Evolutionary conservation across 2,329 filamentous ascomycete species (phyloP).

Genomic region (Hypomyces perniciosus): DNA sequence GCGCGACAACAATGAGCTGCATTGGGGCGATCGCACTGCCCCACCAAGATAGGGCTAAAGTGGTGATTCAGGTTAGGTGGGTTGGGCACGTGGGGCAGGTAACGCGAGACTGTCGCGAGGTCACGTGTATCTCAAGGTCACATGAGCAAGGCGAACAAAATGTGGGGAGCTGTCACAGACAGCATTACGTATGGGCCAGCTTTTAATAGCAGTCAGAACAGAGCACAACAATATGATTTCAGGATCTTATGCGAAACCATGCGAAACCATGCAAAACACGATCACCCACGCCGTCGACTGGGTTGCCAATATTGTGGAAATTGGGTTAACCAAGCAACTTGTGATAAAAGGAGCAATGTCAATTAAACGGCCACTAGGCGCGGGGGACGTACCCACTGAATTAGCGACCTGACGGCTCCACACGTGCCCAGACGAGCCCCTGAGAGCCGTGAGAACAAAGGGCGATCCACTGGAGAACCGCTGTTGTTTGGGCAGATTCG

Average conservation of each 20-base stretch:
- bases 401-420: slow-evolving; percentile 1
- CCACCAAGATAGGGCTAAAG: not conserved
- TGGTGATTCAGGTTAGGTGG: not conserved
- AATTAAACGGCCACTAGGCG: slow-evolving; percentile 2
- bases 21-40: not conserved
- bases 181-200: not conserved
- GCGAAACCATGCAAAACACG: slow-evolving; percentile 7
- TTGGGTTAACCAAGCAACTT: slow-evolving; percentile 1
- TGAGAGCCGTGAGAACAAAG: not conserved
- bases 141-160: not conserved
- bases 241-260: slow-evolving; percentile 7
- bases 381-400: not conserved
- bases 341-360: not conserved
- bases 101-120: slow-evolving; percentile 24
- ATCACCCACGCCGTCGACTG: not conserved
- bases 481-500: not conserved
- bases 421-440: slow-evolving; percentile 7
- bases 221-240: not conserved
- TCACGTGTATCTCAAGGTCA: slow-evolving; percentile 26
- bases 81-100: slow-evolving; percentile 4
- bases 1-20: slow-evolving; percentile 8
- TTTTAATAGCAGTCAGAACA: not conserved
- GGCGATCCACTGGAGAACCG: slow-evolving; percentile 10
- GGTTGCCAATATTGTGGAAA: not conserved
- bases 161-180: not conserved